phyloP scores from a whole-genome alignment of 2,329 filamentous ascomycete species.

The Botrytis sinoallii region DNA sequence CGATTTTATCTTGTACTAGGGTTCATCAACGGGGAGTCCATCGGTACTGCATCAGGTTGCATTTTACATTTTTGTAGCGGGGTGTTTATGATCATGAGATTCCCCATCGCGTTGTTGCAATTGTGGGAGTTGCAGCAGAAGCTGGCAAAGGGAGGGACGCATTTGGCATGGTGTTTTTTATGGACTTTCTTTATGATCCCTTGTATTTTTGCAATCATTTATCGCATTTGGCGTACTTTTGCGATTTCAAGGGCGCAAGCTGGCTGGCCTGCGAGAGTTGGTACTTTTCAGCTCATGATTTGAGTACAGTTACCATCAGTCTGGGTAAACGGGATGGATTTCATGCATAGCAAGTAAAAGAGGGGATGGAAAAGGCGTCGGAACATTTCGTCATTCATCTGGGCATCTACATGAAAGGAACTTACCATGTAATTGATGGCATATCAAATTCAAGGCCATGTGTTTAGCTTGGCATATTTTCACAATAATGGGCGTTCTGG shows the following conservation, averaged over 20 bases:
- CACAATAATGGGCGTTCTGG: conserved; percentile 19
- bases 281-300: conserved; percentile 19
- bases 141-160: conserved; percentile 31
- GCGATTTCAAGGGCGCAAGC: conserved; percentile 33
- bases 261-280: conserved; percentile 32
- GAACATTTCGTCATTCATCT: conserved; percentile 24
- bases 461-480: conserved; percentile 24
- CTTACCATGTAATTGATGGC: conserved; percentile 15
- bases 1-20: conserved; percentile 26
- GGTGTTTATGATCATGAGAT: conserved; percentile 38
- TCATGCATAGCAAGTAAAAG: conserved; percentile 32
- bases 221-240: conserved; percentile 32
- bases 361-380: conserved; percentile 35
- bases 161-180: conserved; percentile 32
- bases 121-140: conserved; percentile 36
- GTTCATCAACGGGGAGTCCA: conserved; percentile 32
- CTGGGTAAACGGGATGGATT: conserved; percentile 30
- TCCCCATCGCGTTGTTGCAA: conserved; percentile 37
- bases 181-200: conserved; percentile 23
- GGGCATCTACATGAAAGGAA: conserved; percentile 27
- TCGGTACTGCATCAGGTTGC: conserved; percentile 33
- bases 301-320: conserved; percentile 28
- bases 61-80: conserved; percentile 35
- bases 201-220: conserved; percentile 33
- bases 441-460: conserved; percentile 15